These are phyloP conservation scores for Albugo laibachii DNA, from an alignment of 352 stramenopile species.

Conservation along the genomic window DNA sequence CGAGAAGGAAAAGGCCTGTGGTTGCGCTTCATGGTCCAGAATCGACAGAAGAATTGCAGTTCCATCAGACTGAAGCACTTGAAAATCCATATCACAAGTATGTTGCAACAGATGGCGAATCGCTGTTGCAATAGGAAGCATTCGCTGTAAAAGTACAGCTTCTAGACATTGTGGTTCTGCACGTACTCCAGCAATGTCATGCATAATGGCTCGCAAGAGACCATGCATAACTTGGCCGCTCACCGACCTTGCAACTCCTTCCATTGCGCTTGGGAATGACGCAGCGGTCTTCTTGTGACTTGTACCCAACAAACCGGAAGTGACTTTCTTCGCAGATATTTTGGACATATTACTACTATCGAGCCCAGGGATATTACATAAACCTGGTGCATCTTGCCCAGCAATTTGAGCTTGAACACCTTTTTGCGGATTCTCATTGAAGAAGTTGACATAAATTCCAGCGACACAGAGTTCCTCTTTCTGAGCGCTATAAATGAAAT, in stretches of 20 bases:
- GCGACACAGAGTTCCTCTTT: slow-evolving; percentile 70
- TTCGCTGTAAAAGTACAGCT: slow-evolving; percentile 36
- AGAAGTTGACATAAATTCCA: slow-evolving; percentile 79
- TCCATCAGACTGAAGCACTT: slow-evolving; percentile 57
- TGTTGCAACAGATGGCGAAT: slow-evolving; percentile 70
- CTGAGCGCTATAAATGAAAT: slow-evolving; percentile 69
- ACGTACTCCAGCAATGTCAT: slow-evolving; percentile 50
- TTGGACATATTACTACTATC: slow-evolving; percentile 15
- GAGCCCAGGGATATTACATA: slow-evolving; percentile 4
- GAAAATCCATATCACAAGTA: slow-evolving; percentile 62
- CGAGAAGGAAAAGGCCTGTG: slow-evolving; percentile 57
- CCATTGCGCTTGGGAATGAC: background rate
- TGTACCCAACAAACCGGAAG: slow-evolving; percentile 1
- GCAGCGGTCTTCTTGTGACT: slow-evolving; percentile 5
- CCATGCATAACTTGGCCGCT: slow-evolving; percentile 54
- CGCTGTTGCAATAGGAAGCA: slow-evolving; percentile 56
- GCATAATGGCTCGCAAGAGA: slow-evolving; percentile 37
- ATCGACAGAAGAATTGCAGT: slow-evolving; percentile 51
- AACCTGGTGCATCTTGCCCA: slow-evolving; percentile 5
- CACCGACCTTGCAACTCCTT: slow-evolving; percentile 6
- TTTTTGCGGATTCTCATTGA: slow-evolving; percentile 66
- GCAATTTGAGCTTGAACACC: slow-evolving; percentile 57
- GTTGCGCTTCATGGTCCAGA: slow-evolving; percentile 64
- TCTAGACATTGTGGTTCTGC: slow-evolving; percentile 47
- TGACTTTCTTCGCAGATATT: slow-evolving; percentile 9